These are phyloP conservation scores for Podila clonocystis DNA, from an alignment of 192 early-diverging fungal species.

Conservation along the genomic window DNA sequence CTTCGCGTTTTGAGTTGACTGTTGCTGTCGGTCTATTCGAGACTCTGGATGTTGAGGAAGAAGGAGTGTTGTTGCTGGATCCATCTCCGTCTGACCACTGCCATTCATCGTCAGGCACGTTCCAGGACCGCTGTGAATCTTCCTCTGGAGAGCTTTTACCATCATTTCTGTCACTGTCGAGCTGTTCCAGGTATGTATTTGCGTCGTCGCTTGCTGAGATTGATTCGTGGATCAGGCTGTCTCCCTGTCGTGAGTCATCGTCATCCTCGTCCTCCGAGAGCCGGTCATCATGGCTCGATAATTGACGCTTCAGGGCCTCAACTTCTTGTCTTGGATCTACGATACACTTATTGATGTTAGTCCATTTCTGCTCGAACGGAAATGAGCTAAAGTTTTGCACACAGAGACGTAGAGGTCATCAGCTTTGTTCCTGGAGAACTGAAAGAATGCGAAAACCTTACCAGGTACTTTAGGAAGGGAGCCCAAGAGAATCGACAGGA, in stretches of 20 bases:
- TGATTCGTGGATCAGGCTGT: background rate
- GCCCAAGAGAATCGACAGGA: constrained; percentile 38
- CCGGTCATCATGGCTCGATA: constrained; percentile 33
- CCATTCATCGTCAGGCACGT: constrained; percentile 51
- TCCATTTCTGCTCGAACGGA: background rate
- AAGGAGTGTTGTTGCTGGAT: background rate
- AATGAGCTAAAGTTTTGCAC: background rate
- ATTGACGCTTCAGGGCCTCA: constrained; percentile 20
- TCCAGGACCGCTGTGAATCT: constrained; percentile 24
- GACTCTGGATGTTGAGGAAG: background rate
- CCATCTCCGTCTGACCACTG: constrained; percentile 45
- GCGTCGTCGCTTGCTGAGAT: background rate
- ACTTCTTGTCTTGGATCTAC: constrained; percentile 35
- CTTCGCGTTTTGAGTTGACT: background rate
- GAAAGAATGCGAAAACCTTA: constrained; percentile 5
- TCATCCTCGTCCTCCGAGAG: constrained; percentile 45
- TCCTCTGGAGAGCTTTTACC: background rate
- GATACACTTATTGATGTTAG: background rate
- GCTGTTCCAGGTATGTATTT: background rate
- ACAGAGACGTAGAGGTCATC: background rate
- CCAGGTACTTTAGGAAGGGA: constrained; percentile 49
- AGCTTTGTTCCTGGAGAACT: background rate
- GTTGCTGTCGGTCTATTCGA: background rate
- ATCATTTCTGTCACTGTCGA: background rate
- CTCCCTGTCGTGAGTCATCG: constrained; percentile 18